These are phyloP conservation scores for Diaporthe batatas DNA, from an alignment of 2,329 filamentous ascomycete species.

Conservation along the genomic window DNA sequence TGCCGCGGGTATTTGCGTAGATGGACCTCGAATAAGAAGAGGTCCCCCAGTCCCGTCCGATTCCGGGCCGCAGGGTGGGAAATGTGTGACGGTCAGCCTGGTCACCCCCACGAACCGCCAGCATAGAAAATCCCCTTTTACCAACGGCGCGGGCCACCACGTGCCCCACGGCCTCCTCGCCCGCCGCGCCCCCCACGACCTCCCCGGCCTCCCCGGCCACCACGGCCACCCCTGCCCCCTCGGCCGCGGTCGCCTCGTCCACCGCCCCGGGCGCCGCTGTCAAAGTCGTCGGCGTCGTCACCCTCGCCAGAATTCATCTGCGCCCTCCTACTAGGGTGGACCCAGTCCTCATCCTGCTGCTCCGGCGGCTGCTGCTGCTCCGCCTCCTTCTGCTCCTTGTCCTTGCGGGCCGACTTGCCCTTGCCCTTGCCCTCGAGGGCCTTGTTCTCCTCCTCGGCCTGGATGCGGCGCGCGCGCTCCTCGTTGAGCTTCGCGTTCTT, in stretches of 20 bases:
- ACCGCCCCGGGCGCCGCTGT: constrained; percentile 15
- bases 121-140: background rate
- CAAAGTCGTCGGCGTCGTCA: constrained; percentile 12
- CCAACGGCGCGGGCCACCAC: constrained; percentile 15
- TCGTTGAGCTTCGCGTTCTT: constrained; percentile 91
- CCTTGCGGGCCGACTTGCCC: constrained; percentile 48
- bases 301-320: constrained; percentile 38
- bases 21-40: background rate
- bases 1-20: background rate
- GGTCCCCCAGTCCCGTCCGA: background rate
- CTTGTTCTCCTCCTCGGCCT: constrained; percentile 55
- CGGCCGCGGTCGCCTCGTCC: constrained; percentile 6
- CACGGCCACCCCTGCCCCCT: constrained; percentile 7
- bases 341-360: constrained; percentile 52
- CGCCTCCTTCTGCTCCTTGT: constrained; percentile 34
- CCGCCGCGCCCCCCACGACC: constrained; percentile 4
- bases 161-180: background rate
- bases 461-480: constrained; percentile 64
- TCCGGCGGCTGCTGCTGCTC: constrained; percentile 46
- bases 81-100: background rate
- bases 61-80: background rate
- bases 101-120: background rate
- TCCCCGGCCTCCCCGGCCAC: background rate
- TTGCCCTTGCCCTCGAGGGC: constrained; percentile 49
- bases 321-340: constrained; percentile 67